Base-by-base conservation (phyloP, 2,329 filamentous ascomycete species). In the Hymenoscyphus salicellus region DNA sequence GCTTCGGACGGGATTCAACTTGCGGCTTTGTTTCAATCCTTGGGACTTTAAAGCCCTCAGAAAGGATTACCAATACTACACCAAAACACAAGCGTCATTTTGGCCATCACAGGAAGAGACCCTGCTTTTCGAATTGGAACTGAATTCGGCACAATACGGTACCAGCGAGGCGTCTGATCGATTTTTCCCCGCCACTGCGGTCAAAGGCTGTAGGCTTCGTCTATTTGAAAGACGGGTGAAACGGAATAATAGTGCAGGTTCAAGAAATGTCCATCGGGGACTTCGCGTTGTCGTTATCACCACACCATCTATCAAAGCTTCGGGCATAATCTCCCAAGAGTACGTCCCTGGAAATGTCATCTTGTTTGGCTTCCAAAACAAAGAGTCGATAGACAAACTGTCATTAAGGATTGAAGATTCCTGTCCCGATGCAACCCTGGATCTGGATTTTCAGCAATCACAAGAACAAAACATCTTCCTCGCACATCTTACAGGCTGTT, bases 201-300 rank as follows among this genome's bases (percentile, higher is more conserved):
- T 92, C 4, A 81, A 84, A 43, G 82, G 85, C 56, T 95, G 91
- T 75, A 87, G 88, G 41, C 78, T 94, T 33, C 84, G 86, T 6
- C 75, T 96, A 5, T 95, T 93, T 71, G 91, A 94, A 74, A 87
- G 83, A 69, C 79, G 85, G 1, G 80, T 84, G 28, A 87, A 86
- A 62, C 85, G 91, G 70, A 85, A 82, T 28, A 89, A 91, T 66
- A 90, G 89, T 0, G 88, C 86, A 0, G 91, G 91, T 0, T 84
- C 83, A 55, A 86, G 91, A 41, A 85, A 80, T 63, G 84, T 88
- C 71, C 92, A 96, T 75, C 84, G 88, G 43, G 92, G 92, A 0
- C 93, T 89, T 78, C 86, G 92, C 30, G 79, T 96, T 49, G 84
- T 89, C 3, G 83, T 94, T 16, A 85, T 93, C 36, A 94, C 92